These are phyloP conservation scores for Metschnikowia lunata DNA, from an alignment of 805 yeast species.

Conservation along the genomic window DNA sequence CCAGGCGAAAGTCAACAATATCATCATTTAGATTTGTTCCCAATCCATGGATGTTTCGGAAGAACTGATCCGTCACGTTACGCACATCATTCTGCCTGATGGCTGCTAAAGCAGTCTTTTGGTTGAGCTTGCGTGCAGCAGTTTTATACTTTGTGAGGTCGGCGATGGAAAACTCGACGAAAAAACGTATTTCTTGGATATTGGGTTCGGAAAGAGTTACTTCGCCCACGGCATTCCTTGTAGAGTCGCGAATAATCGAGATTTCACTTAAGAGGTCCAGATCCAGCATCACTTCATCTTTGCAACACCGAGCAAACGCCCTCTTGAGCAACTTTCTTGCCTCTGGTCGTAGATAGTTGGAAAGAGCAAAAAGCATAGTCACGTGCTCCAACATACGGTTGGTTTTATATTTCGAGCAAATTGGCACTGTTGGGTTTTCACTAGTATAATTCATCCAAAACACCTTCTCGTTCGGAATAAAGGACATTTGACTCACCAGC, in stretches of 20 bases:
- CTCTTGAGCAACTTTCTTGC: conserved; percentile 8
- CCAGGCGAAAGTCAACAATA: conserved; percentile 1
- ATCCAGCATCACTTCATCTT: conserved; percentile 24
- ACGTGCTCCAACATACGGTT: conserved; percentile 46
- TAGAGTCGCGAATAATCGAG: conserved; percentile 15
- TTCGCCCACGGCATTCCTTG: conserved; percentile 22
- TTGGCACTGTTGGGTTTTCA: conserved; percentile 22
- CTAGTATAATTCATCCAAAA: conserved; percentile 25
- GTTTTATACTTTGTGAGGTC: conserved; percentile 36
- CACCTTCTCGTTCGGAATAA: conserved; percentile 18
- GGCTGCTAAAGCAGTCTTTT: conserved; percentile 29
- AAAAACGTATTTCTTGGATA: conserved; percentile 42
- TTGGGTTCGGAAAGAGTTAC: conserved; percentile 20
- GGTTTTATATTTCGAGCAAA: conserved; percentile 42
- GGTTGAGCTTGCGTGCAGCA: conserved; percentile 32
- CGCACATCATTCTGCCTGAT: conserved; percentile 32
- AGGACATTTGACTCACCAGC: conserved; percentile 32
- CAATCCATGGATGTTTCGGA: conserved; percentile 3
- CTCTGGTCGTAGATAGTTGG: conserved; percentile 28
- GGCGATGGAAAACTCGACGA: conserved; percentile 42
- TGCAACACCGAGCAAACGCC: conserved; percentile 8
- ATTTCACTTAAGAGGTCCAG: conserved; percentile 28
- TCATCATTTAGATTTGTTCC: neutral
- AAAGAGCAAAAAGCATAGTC: conserved; percentile 41
- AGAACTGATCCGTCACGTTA: conserved; percentile 17